Evolutionary conservation across 148 eudicot species (phyloP), one percentile per base, ranked within the genome.

Genomic region (Spergularia bocconei): DNA sequence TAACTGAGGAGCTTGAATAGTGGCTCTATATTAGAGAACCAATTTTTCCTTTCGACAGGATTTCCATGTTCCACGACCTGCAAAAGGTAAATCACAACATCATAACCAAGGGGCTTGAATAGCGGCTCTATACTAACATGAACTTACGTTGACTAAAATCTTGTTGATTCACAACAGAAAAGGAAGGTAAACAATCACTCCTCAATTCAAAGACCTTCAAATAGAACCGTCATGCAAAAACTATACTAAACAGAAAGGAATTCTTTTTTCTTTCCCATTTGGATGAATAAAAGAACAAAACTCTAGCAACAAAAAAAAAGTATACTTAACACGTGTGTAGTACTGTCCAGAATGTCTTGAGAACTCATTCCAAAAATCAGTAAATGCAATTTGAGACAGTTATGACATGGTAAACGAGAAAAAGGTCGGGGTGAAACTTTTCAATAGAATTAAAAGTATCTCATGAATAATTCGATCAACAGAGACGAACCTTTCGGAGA

Each of bases 1-100:
- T 88, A 95, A 78, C 99, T 81, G 73, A 95, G 99, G 76, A 95
- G 97, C 87, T 89, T 95, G 83, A 95, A 92, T 71, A 95, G 78
- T 69, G 97, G 97, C 79, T 95, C 97, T 67, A 92, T 92, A 81
- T 95, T 97, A 82, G 93, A 88, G 81, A 95, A 95, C 97, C 99
- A 95, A 78, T 88, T 87, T 83, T 84, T 92, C 76, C 88, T 81
- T 78, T 88, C 96, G 83, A 79, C 57, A 56, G 99, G 91, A 77
- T 83, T 91, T 64, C 96, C 97, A 81, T 91, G 84, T 81, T 89
- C 90, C 78, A 92, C 81, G 12, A 94, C 98, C 98, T 94, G 78
- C 71, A 67, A 36, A 70, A 75, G 29, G 67, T 55, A 50, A 64
- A 36, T 57, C 38, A 16, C 63, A 53, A 76, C 12, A 74, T 52